Evolutionary conservation across 345 rosid genomes (phyloP), one percentile per base, ranked within the genome.

Genomic region (Conringia planisiliqua): DNA sequence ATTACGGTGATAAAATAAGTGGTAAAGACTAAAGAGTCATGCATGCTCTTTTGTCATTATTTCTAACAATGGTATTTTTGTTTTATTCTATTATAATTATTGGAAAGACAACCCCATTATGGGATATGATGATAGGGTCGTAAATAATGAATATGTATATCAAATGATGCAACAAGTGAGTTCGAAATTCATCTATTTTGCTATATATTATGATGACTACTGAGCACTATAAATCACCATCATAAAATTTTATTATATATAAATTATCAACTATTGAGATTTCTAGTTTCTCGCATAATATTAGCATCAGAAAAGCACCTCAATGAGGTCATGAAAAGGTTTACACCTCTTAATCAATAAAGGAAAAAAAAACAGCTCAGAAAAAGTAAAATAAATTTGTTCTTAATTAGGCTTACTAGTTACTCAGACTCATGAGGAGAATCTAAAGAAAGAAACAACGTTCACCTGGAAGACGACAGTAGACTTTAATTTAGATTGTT

Each of bases 101-200:
- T 67, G 70, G 56, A 42, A 82, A 77, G 86, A 83, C 83, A 82
- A 86, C 78, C 63, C 72, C 81, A 86, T 85, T 73, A 84, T 79
- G 85, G 42, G 61, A 54, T 59, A 59, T 78, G 77, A 77, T 81
- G 76, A 80, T 86, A 73, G 63, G 74, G 67, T 73, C 65, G 52
- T 56, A 66, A 33, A 50, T 59, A 77, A 81, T 72, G 73, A 80
- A 75, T 70, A 46, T 63, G 35, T 60, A 48, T 40, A 59, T 30
- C 62, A 66, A 67, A 75, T 26, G 73, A 39, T 59, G 27, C 55
- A 67, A 67, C 36, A 14, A 13, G 10, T 14, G 38, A 55, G 14
- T 44, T 35, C 57, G 32, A 9, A 64, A 32, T 64, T 55, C 77
- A 43, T 55, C 48, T 43, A 32, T 26, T 36, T 74, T 29, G 39